A percentile compares a stretch with the other conserved stretches of the same genome.
Conservation (phyloP, 192 early-diverging fungal species). For the Coemansia sp. region DNA sequence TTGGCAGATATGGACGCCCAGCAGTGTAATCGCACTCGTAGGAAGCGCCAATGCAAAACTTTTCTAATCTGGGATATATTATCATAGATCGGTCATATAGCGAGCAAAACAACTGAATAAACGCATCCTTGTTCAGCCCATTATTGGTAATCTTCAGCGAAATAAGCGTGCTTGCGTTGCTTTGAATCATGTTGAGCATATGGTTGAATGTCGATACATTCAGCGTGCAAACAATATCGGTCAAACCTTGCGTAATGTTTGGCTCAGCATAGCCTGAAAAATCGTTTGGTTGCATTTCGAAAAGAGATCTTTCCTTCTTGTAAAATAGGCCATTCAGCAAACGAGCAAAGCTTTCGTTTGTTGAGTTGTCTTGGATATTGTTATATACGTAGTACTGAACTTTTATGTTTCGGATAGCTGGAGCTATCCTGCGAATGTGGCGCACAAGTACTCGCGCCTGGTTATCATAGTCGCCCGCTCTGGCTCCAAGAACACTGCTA, state of each 20-base stretch:
- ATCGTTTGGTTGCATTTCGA: constrained; percentile 13
- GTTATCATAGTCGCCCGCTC: constrained; percentile 12
- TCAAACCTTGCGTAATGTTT: constrained; percentile 12
- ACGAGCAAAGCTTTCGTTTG: constrained; percentile 13
- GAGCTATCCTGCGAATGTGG: constrained; percentile 9
- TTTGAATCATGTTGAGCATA: constrained; percentile 16
- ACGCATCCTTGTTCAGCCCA: constrained; percentile 4
- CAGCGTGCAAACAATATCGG: constrained; percentile 17
- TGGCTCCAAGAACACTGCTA: constrained; percentile 1
- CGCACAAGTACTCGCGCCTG: constrained; percentile 13
- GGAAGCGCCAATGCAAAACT: constrained; percentile 4
- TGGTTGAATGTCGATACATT: constrained; percentile 5
- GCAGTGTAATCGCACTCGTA: constrained; percentile 3
- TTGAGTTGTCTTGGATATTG: background rate
- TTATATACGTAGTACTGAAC: constrained; percentile 8
- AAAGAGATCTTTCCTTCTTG: constrained; percentile 8
- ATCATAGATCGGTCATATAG: constrained; percentile 4
- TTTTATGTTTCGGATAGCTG: background rate
- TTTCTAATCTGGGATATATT: constrained; percentile 6
- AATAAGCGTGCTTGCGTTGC: constrained; percentile 7
- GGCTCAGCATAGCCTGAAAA: constrained; percentile 14
- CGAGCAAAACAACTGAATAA: constrained; percentile 8
- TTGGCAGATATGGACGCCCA: background rate
- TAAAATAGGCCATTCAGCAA: constrained; percentile 3
- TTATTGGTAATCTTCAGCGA: constrained; percentile 3